phyloP scores from a whole-genome alignment of 164 flowering plant species.

The Nelumbo lutea region DNA sequence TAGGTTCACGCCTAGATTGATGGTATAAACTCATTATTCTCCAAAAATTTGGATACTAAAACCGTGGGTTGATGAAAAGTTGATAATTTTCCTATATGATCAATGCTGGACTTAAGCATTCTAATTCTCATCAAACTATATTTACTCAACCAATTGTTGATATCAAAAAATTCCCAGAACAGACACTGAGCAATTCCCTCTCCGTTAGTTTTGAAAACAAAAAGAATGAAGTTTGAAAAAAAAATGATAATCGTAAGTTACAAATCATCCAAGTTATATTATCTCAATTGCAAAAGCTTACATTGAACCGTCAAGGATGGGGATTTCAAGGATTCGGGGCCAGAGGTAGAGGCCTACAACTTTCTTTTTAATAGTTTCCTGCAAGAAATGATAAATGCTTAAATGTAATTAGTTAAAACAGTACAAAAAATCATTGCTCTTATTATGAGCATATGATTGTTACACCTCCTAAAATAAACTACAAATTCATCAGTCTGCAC shows the following conservation, averaged over 20 bases:
- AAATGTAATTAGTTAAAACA: background rate
- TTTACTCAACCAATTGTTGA: no score
- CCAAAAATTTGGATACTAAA: no score
- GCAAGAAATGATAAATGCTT: slow-evolving; percentile 13
- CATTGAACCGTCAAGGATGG: slow-evolving; percentile 69
- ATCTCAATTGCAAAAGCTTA: slow-evolving; percentile 28
- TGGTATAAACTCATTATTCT: background rate
- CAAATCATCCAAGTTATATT: background rate
- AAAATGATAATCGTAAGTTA: background rate
- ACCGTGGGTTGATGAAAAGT: no score
- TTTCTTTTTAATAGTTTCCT: slow-evolving; percentile 63
- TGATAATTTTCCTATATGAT: no score
- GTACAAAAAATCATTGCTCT: background rate
- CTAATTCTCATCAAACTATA: no score
- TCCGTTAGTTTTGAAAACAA: no score
- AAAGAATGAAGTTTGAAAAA: background rate
- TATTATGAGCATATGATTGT: no score
- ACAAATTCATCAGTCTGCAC: background rate
- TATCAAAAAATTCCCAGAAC: no score
- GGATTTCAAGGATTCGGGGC: slow-evolving; percentile 72
- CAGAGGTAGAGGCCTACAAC: slow-evolving; percentile 71
- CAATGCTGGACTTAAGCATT: no score
- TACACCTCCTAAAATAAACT: background rate
- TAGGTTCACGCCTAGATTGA: background rate
- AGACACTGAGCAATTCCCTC: no score